These are phyloP conservation scores for Glebionis coronaria DNA, from an alignment of 129 eudicot genomes.

Conservation along the genomic window DNA sequence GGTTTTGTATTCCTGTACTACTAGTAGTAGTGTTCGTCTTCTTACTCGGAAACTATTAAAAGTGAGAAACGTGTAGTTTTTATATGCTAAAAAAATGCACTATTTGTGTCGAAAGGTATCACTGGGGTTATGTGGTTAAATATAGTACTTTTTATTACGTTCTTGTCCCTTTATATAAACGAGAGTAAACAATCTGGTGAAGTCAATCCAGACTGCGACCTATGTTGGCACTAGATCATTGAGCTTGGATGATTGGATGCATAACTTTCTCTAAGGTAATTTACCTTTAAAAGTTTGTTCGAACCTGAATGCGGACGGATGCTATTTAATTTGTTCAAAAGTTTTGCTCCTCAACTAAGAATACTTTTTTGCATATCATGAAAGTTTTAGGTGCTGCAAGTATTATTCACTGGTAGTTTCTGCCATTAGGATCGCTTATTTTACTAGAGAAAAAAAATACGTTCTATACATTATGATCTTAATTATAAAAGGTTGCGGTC, in stretches of 20 bases:
- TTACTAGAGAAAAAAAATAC: no score
- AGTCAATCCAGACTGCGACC: background rate
- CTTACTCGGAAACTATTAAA: no score
- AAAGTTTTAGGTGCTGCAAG: background rate
- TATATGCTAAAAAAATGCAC: no score
- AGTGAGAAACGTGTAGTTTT: no score
- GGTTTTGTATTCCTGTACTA: no score
- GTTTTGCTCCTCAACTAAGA: background rate
- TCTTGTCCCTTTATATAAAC: background rate
- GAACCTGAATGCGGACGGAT: background rate
- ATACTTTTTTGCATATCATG: conserved; percentile 1
- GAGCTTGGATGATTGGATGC: conserved; percentile 5
- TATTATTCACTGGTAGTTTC: background rate
- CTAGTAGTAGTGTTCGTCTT: no score
- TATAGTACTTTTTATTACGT: background rate
- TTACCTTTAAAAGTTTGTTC: background rate
- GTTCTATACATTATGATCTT: background rate
- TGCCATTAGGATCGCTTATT: background rate
- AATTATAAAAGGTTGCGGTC: background rate
- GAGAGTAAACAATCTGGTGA: background rate
- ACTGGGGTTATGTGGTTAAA: background rate
- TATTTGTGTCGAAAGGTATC: no score
- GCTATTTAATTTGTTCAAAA: background rate
- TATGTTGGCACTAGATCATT: background rate
- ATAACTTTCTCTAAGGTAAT: background rate